Evolutionary conservation across 495 filamentous ascomycete species (phyloP), one percentile per base, ranked within the genome.

Genomic region (Neurospora tetrasperma): DNA sequence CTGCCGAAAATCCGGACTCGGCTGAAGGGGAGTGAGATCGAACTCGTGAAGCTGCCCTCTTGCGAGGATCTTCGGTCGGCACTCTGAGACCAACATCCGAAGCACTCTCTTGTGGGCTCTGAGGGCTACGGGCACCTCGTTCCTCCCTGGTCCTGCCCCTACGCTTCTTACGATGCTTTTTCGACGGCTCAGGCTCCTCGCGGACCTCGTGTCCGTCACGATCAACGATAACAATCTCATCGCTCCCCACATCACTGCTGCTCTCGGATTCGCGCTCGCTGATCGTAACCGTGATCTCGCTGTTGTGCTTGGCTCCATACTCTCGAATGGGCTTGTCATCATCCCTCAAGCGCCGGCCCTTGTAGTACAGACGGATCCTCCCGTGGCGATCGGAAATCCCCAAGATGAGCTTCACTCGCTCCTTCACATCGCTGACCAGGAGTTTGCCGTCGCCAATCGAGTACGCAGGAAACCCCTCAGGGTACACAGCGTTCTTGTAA

Each of bases 281-380:
- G 83, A 94, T 74, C 88, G 84, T 77, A 39, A 84, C 81, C 69
- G 85, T 42, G 46, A 97, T 82, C 80, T 97, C 92, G 42, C 89
- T 90, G 73, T 94, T 90, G 77, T 93, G 90, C 84, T 93, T 92
- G 73, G 95, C 85, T 6, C 91, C 91, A 75, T 94, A 94, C 31
- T 90, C 85, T 72, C 90, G 86, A 76, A 92, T 90, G 5, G 88
- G 86, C n/a, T 82, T 81, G 9, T 83, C 75, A 75, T 90, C 86
- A 73, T 94, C 88, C 77, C 90, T 91, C 46, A 97, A 80, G 20
- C 90, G 85, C 73, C 89, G 89, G 11, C 94, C 94, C 80, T 94
- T 95, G 85, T 95, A 96, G 69, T 94, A 86, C 78, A 97, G 80
- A 76, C 90, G 91, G 74, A 97, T 81, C 9, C 87, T 81, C 40